A percentile compares a stretch with the other conserved stretches of the same genome.
These are phyloP conservation scores for Aureobasidium subglaciale DNA, from an alignment of 2,329 filamentous ascomycete genomes.

Conservation along the genomic window DNA sequence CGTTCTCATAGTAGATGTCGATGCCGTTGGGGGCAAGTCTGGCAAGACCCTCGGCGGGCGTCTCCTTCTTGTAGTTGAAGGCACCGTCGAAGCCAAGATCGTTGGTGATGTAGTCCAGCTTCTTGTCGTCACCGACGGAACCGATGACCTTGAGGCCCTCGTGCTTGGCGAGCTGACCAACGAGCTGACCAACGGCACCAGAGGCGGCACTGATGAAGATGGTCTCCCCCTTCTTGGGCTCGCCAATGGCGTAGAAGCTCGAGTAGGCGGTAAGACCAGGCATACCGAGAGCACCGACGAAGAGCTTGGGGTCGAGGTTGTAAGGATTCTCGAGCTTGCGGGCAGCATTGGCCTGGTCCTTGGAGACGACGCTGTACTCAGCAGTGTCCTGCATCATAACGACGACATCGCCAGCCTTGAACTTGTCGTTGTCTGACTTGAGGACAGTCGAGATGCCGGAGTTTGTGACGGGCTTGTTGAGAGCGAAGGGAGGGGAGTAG, in stretches of 20 bases:
- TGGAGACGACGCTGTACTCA: slow-evolving; percentile 58
- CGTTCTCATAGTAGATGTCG: slow-evolving; percentile 80
- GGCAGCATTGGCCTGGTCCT: slow-evolving; percentile 38
- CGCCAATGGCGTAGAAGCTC: slow-evolving; percentile 66
- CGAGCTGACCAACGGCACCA: slow-evolving; percentile 74
- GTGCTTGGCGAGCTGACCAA: slow-evolving; percentile 76
- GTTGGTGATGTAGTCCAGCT: slow-evolving; percentile 66
- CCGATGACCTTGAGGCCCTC: slow-evolving; percentile 74
- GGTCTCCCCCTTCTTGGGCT: slow-evolving; percentile 69
- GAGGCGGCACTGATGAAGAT: slow-evolving; percentile 76
- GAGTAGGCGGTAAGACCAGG: slow-evolving; percentile 69
- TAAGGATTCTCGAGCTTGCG: slow-evolving; percentile 61
- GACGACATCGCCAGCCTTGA: slow-evolving; percentile 61
- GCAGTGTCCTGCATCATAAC: slow-evolving; percentile 32
- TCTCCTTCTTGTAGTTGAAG: slow-evolving; percentile 87
- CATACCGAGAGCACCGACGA: slow-evolving; percentile 72
- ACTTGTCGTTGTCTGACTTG: slow-evolving; percentile 58
- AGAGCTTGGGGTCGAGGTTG: slow-evolving; percentile 58
- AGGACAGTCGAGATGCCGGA: slow-evolving; percentile 60
- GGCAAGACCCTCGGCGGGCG: slow-evolving; percentile 57
- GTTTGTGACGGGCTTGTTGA: slow-evolving; percentile 60
- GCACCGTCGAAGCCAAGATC: slow-evolving; percentile 65
- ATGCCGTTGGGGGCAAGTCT: slow-evolving; percentile 69
- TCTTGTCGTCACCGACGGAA: slow-evolving; percentile 71
- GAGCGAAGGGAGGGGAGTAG: slow-evolving; percentile 56